Conservation (phyloP, 1,284 basidiomycete genomes). For the Leccinum fuscescens region DNA sequence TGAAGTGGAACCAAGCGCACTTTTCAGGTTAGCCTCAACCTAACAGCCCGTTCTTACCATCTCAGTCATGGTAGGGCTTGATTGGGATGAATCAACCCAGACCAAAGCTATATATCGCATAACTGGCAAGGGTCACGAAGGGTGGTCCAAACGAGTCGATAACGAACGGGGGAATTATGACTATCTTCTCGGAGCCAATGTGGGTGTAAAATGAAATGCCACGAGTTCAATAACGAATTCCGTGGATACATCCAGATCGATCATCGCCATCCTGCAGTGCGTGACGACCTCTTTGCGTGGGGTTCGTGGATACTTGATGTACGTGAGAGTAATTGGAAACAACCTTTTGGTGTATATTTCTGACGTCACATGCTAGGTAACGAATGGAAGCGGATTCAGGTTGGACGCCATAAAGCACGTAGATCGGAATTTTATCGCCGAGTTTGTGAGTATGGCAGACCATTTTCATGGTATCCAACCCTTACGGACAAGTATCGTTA, state of each 20-base stretch:
- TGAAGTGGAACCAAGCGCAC: conserved; percentile 70
- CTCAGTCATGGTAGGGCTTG: conserved; percentile 56
- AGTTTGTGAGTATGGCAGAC: conserved; percentile 52
- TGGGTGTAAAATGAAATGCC: conserved; percentile 32
- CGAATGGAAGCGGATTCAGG: conserved; percentile 78
- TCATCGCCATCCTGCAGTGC: conserved; percentile 80
- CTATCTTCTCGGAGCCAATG: conserved; percentile 73
- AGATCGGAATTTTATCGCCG: conserved; percentile 60
- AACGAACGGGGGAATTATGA: conserved; percentile 76
- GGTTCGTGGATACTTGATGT: conserved; percentile 72
- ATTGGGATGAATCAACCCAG: conserved; percentile 76
- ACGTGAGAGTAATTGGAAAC: conserved; percentile 7
- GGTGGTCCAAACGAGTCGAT: conserved; percentile 73
- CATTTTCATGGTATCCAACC: not conserved
- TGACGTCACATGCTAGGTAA: conserved; percentile 49
- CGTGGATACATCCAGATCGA: conserved; percentile 58
- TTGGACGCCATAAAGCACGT: conserved; percentile 90
- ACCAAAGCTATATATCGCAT: conserved; percentile 66
- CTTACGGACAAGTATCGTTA: conserved; percentile 23
- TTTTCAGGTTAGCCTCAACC: conserved; percentile 59
- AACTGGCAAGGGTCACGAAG: conserved; percentile 51
- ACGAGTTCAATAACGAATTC: not conserved
- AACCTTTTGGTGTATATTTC: not conserved
- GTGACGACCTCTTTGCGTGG: conserved; percentile 64
- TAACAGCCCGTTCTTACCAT: not conserved